Conservation (phyloP, 805 yeast species). For the Kurtzmaniella cleridarum region DNA sequence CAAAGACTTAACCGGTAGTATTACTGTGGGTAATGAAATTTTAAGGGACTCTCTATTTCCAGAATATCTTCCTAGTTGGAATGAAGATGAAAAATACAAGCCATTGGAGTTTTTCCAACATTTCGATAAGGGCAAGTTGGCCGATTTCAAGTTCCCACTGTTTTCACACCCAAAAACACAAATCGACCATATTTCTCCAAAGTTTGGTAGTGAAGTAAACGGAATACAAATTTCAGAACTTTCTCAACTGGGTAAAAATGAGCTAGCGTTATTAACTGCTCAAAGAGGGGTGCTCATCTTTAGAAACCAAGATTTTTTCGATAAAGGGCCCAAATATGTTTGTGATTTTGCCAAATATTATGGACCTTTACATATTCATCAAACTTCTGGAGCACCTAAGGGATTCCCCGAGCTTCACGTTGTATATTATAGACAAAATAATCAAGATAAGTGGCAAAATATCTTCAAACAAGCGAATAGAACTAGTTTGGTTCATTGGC, state of each 20-base stretch:
- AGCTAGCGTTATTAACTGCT: constrained; percentile 61
- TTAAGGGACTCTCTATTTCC: constrained; percentile 14
- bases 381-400: constrained; percentile 37
- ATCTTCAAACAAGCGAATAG: constrained; percentile 11
- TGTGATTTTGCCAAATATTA: constrained; percentile 28
- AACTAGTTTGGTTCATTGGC: constrained; percentile 27
- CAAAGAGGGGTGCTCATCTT: constrained; percentile 64
- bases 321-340: constrained; percentile 26
- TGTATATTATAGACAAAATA: constrained; percentile 19
- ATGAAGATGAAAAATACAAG: constrained; percentile 36
- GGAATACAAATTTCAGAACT: constrained; percentile 56
- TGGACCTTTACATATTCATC: constrained; percentile 42
- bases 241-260: constrained; percentile 52
- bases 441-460: constrained; percentile 2
- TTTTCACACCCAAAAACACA: constrained; percentile 33
- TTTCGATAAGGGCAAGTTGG: constrained; percentile 54
- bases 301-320: constrained; percentile 58
- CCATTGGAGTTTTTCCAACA: constrained; percentile 50
- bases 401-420: constrained; percentile 25
- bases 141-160: constrained; percentile 48
- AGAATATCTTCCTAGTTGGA: constrained; percentile 28
- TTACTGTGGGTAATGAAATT: constrained; percentile 12
- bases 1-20: constrained; percentile 6
- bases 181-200: constrained; percentile 51
- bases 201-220: constrained; percentile 61